Percentiles rank a stretch among this genome's conserved stretches.
Evolutionary conservation across 306 rosid genomes (phyloP).

Genomic region (Dicorynia guianensis): DNA sequence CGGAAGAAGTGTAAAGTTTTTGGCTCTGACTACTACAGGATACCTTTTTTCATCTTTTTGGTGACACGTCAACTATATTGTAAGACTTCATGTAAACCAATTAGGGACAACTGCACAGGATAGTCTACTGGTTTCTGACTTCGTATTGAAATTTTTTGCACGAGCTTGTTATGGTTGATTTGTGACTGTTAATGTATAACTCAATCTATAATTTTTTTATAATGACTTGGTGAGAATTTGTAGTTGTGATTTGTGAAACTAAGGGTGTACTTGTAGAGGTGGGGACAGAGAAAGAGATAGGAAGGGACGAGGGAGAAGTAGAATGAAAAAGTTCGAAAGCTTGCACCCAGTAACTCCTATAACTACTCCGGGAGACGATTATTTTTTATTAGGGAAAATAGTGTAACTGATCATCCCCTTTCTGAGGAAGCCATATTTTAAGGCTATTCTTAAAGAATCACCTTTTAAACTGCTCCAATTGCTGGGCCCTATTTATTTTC

Average conservation of each 20-base stretch:
- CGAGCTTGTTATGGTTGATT: background rate
- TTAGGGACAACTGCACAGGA: no score
- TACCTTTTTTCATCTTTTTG: background rate
- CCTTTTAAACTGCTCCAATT: constrained; percentile 11
- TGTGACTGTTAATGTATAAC: background rate
- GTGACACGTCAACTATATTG: no score
- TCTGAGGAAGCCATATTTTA: background rate
- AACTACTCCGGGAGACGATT: background rate
- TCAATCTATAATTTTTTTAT: background rate
- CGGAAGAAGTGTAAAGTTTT: no score
- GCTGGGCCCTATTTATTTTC: constrained; percentile 2
- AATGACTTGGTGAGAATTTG: constrained; percentile 7
- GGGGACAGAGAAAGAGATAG: background rate
- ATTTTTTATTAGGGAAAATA: background rate
- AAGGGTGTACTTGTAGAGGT: background rate
- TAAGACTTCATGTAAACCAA: no score
- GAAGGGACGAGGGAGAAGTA: background rate
- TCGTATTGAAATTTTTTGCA: no score
- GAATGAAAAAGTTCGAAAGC: background rate
- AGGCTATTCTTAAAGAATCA: background rate
- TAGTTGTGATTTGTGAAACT: background rate
- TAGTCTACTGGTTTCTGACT: background rate
- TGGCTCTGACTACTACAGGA: background rate
- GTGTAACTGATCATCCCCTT: background rate
- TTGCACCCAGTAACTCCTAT: background rate